Evolutionary conservation across 306 rosid species (phyloP).

Genomic region (Pueraria montana): DNA sequence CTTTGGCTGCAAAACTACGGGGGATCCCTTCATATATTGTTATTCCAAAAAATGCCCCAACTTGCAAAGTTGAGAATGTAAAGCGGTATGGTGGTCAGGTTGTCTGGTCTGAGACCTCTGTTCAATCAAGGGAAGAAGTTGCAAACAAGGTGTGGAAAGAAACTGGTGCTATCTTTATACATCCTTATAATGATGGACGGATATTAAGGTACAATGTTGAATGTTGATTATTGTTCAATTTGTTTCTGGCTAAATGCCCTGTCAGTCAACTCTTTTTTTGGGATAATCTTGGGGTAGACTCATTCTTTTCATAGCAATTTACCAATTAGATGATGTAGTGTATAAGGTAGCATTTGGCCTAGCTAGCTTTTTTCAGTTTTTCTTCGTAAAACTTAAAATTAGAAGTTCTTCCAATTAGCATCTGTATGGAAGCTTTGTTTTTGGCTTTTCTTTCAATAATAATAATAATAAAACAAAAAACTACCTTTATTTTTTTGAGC

Average conservation of each 20-base stretch:
- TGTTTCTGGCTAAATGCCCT: slow-evolving; percentile 19
- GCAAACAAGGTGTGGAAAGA: slow-evolving; percentile 75
- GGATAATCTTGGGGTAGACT: neutral
- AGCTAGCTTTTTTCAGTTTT: neutral
- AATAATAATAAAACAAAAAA: no score
- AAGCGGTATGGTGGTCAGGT: slow-evolving; percentile 83
- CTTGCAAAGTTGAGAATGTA: slow-evolving; percentile 91
- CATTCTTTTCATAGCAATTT: neutral
- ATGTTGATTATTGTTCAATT: slow-evolving; percentile 10
- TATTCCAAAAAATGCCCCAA: slow-evolving; percentile 82
- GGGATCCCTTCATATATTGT: slow-evolving; percentile 89
- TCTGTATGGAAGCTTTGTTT: neutral
- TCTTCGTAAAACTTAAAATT: neutral
- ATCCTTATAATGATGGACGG: slow-evolving; percentile 85
- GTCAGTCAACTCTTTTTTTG: slow-evolving; percentile 21
- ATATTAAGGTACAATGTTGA: slow-evolving; percentile 68
- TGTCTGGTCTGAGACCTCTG: slow-evolving; percentile 74
- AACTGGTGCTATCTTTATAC: slow-evolving; percentile 84
- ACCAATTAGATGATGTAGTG: slow-evolving; percentile 28
- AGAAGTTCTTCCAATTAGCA: slow-evolving; percentile 10
- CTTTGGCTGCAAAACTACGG: slow-evolving; percentile 93
- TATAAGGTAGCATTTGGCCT: neutral
- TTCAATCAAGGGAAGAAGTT: slow-evolving; percentile 73
- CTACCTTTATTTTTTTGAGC: no score
- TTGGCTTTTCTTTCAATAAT: neutral